These are phyloP conservation scores for Corrigiola litoralis DNA, from an alignment of 179 eudicot genomes.

Conservation along the genomic window DNA sequence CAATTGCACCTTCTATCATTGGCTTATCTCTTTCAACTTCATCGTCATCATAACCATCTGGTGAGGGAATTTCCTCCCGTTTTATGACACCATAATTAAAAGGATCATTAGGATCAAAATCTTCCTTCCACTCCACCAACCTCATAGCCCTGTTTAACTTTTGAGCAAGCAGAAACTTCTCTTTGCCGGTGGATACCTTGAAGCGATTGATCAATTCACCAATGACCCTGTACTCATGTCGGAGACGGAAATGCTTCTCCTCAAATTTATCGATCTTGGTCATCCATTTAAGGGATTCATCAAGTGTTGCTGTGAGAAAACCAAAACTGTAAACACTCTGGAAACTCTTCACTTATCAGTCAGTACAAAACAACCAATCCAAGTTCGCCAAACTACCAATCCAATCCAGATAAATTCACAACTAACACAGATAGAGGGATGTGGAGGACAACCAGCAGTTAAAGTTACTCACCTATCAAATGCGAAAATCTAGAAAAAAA, in stretches of 20 bases:
- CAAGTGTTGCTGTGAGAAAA: constrained; percentile 45
- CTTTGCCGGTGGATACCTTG: constrained; percentile 78
- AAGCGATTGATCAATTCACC: constrained; percentile 76
- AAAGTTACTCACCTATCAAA: no score
- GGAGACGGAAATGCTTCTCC: constrained; percentile 60
- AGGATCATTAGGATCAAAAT: constrained; percentile 71
- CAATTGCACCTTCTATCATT: constrained; percentile 28
- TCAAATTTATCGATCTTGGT: constrained; percentile 67
- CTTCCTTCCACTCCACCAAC: constrained; percentile 67
- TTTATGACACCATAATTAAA: constrained; percentile 65
- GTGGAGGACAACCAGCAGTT: no score
- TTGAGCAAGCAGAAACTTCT: constrained; percentile 75
- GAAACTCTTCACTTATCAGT: neutral
- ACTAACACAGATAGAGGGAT: no score
- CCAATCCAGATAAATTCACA: neutral
- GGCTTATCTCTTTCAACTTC: constrained; percentile 41
- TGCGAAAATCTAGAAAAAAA: no score
- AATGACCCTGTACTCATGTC: constrained; percentile 80
- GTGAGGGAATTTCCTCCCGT: constrained; percentile 38
- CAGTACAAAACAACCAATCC: neutral
- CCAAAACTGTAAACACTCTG: constrained; percentile 4
- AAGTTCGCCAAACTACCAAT: neutral
- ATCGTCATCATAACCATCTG: constrained; percentile 32
- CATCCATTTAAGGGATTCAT: constrained; percentile 70
- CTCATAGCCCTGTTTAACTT: constrained; percentile 88